Evolutionary conservation across 306 rosid genomes (phyloP), one percentile per base, ranked within the genome.

Genomic region (Medicago lupulina): DNA sequence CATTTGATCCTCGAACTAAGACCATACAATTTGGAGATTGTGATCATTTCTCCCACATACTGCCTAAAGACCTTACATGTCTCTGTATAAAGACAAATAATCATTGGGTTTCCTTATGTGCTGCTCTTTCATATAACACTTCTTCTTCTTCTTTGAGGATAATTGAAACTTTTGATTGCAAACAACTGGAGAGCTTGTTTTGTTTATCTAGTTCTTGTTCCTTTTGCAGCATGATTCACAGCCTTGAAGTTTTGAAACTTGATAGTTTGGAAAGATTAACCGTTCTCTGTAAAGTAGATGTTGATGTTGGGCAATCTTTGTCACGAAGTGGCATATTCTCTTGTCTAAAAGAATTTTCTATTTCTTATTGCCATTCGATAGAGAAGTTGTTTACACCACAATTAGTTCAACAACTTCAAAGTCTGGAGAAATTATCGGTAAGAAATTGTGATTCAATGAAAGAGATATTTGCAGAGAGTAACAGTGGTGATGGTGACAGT

Each of bases 141-240:
- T 1, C 31, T 36, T 3, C n/a, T n/a, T n/a, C 46, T 36, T 6
- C 43, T 6, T 54, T 79, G 55, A 9, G 40, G 39, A 0, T 0
- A 0, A 39, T 68, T 58, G 0, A 0, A 0, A n/a, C 74, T 19
- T 0, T 0, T 0, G 0, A 1, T 0, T 76, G 84, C 65, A 0
- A 0, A 10, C 9, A 46, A 11, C 9, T 74, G 28, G 2, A 53
- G 57, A 66, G 61, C 40, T 14, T 84, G 41, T 47, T 77, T 14
- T 73, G 61, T 74, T 67, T 19, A 16, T 46, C 19, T 25, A 6
- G 6, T n/a, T 55, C 12, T 43, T 75, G 78, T 15, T 69, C 57
- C 47, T 40, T 14, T 14, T 41, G 18, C 39, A 18, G 16, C 5
- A 2, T 25, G 34, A 50, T 67, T 39, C 55, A 8, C 53, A 25